These are phyloP conservation scores for Verticillium albo-atrum DNA, from an alignment of 2,329 filamentous ascomycete species.

Conservation along the genomic window DNA sequence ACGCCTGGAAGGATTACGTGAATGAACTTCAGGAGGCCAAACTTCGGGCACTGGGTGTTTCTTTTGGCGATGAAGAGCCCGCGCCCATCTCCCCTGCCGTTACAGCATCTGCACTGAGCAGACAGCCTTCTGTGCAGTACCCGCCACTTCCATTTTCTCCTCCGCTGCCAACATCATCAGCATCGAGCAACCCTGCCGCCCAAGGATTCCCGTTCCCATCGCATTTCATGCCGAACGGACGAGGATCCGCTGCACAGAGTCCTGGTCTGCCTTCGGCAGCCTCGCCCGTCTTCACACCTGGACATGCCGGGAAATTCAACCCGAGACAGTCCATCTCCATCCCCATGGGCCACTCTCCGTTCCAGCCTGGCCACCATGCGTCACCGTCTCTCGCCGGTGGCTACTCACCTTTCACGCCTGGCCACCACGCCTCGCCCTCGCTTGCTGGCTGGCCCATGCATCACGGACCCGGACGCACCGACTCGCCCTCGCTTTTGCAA, in stretches of 20 bases:
- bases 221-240: slow-evolving; percentile 56
- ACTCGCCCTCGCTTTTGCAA: slow-evolving; percentile 60
- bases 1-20: slow-evolving; percentile 72
- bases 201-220: slow-evolving; percentile 53
- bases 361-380: slow-evolving; percentile 56
- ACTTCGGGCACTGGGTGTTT: slow-evolving; percentile 84
- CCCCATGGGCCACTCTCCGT: slow-evolving; percentile 59
- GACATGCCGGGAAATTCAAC: slow-evolving; percentile 56
- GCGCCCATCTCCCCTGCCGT: slow-evolving; percentile 61
- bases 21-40: slow-evolving; percentile 85
- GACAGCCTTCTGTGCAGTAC: slow-evolving; percentile 69
- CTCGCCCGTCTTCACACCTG: slow-evolving; percentile 68
- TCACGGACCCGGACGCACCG: slow-evolving; percentile 48
- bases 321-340: slow-evolving; percentile 69
- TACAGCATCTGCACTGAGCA: slow-evolving; percentile 48
- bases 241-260: slow-evolving; percentile 53
- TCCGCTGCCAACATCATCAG: slow-evolving; percentile 74
- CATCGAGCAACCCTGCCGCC: slow-evolving; percentile 61
- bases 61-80: slow-evolving; percentile 69
- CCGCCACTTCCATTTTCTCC: slow-evolving; percentile 78
- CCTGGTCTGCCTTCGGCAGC: slow-evolving; percentile 60
- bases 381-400: slow-evolving; percentile 50
- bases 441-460: slow-evolving; percentile 53
- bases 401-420: slow-evolving; percentile 64
- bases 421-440: slow-evolving; percentile 50